A percentile compares a stretch with the other conserved stretches of the same genome.
These are phyloP conservation scores for Calamus simplicifolius DNA, from an alignment of 176 grass and related monocot genomes.

Conservation along the genomic window DNA sequence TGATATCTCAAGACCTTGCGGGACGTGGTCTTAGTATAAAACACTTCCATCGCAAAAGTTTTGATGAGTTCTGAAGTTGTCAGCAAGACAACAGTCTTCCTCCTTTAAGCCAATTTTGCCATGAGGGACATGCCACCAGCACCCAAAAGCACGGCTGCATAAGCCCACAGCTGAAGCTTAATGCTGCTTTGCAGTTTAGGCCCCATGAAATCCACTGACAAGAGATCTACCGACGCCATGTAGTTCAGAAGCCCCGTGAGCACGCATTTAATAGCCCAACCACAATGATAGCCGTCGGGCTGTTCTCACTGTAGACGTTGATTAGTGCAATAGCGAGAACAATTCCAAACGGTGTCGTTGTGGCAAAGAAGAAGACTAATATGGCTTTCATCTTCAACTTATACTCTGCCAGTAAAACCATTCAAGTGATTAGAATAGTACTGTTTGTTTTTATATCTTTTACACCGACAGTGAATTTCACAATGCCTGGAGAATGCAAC, in stretches of 20 bases:
- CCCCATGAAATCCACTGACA: slow-evolving; percentile 8
- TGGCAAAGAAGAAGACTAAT: slow-evolving; percentile 8
- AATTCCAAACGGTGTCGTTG: slow-evolving; percentile 2
- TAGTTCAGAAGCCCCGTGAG: slow-evolving; percentile 7
- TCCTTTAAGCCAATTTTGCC: background rate
- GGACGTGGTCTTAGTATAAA: too few relatives aligned
- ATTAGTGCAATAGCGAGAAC: background rate
- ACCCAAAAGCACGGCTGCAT: background rate
- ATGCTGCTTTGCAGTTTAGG: slow-evolving; percentile 1
- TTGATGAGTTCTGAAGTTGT: too few relatives aligned
- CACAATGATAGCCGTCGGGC: slow-evolving; percentile 9
- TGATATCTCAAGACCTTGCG: too few relatives aligned
- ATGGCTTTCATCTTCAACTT: background rate
- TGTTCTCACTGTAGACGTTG: background rate
- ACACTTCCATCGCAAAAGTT: too few relatives aligned
- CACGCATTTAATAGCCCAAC: slow-evolving; percentile 1
- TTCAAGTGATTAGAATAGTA: background rate
- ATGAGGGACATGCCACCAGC: slow-evolving; percentile 8
- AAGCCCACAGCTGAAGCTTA: background rate
- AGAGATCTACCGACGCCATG: slow-evolving; percentile 8
- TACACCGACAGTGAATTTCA: too few relatives aligned
- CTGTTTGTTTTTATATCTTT: background rate
- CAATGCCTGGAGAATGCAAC: background rate
- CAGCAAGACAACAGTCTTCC: too few relatives aligned
- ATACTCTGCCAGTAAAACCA: slow-evolving; percentile 2